Conservation (phyloP, 2,329 filamentous ascomycete genomes). For the Byssochlamys sp. region DNA sequence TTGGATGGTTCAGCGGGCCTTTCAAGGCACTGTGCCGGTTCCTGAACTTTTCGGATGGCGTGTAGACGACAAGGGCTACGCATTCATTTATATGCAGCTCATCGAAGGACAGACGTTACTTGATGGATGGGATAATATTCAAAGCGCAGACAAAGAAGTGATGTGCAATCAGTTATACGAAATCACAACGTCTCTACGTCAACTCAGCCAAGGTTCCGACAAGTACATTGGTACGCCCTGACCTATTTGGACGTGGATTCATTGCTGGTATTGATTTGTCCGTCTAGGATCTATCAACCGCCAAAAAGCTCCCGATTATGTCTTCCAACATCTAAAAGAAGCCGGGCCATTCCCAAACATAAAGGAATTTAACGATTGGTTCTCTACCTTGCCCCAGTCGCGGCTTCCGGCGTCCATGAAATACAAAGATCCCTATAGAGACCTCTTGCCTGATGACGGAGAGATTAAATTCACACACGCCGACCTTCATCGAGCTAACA, state of each 20-base stretch:
- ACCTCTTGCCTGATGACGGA: slow-evolving; percentile 17
- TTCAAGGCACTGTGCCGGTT: slow-evolving; percentile 20
- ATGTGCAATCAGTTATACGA: slow-evolving; percentile 11
- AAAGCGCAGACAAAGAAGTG: slow-evolving; percentile 2
- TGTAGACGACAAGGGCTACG: slow-evolving; percentile 12
- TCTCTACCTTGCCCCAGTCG: slow-evolving; percentile 14
- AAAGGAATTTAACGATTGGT: slow-evolving; percentile 19
- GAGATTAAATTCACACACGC: slow-evolving; percentile 25
- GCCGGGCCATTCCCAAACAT: slow-evolving; percentile 14
- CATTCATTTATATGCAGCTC: slow-evolving; percentile 27
- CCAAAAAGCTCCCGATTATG: slow-evolving; percentile 10
- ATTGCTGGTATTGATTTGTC: neutral
- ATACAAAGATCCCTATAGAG: slow-evolving; percentile 11
- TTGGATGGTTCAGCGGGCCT: slow-evolving; percentile 15
- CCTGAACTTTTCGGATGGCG: slow-evolving; percentile 30
- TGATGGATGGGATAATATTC: slow-evolving; percentile 15
- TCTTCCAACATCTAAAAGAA: slow-evolving; percentile 10
- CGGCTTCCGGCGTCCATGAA: slow-evolving; percentile 3
- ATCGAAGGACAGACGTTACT: slow-evolving; percentile 20
- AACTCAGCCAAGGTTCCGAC: slow-evolving; percentile 13
- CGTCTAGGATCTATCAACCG: slow-evolving; percentile 6
- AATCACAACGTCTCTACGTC: slow-evolving; percentile 11
- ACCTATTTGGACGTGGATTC: neutral
- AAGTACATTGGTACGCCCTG: slow-evolving; percentile 13
- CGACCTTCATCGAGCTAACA: slow-evolving; percentile 23